These are phyloP conservation scores for Novymonas esmeraldas DNA, from an alignment of 208 protist species.

Conservation along the genomic window DNA sequence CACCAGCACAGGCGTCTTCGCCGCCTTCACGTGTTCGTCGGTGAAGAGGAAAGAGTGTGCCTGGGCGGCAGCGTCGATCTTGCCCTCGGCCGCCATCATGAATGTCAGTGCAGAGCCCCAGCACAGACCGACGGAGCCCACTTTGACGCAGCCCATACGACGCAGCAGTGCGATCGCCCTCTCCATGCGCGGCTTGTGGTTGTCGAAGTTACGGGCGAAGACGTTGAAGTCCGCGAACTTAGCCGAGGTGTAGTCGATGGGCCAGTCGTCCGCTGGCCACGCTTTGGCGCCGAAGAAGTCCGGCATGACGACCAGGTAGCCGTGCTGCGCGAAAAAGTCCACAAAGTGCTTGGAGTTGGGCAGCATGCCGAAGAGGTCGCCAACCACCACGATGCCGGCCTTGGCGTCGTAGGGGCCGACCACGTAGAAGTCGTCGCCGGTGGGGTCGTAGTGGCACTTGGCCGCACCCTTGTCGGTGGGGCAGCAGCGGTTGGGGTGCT, in stretches of 20 bases:
- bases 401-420: constrained; percentile 40
- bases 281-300: constrained; percentile 47
- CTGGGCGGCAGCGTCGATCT: constrained; percentile 36
- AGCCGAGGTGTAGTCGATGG: constrained; percentile 30
- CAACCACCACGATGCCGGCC: constrained; percentile 44
- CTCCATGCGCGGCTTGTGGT: constrained; percentile 26
- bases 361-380: constrained; percentile 64
- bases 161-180: constrained; percentile 41
- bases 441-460: constrained; percentile 24
- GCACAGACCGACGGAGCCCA: constrained; percentile 59
- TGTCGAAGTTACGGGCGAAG: constrained; percentile 21
- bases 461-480: constrained; percentile 39
- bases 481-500: constrained; percentile 43
- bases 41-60: constrained; percentile 49
- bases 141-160: constrained; percentile 42
- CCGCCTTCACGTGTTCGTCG: background rate
- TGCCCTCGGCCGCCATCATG: constrained; percentile 20
- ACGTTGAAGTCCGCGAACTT: constrained; percentile 36
- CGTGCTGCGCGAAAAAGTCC: constrained; percentile 43
- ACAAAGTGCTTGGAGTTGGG: constrained; percentile 48
- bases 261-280: constrained; percentile 45
- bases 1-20: constrained; percentile 40
- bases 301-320: constrained; percentile 61
- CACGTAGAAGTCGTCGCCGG: constrained; percentile 46
- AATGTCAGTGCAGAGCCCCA: constrained; percentile 53